phyloP scores from a whole-genome alignment of 768 basidiomycete species.

The Russula brevipes region DNA sequence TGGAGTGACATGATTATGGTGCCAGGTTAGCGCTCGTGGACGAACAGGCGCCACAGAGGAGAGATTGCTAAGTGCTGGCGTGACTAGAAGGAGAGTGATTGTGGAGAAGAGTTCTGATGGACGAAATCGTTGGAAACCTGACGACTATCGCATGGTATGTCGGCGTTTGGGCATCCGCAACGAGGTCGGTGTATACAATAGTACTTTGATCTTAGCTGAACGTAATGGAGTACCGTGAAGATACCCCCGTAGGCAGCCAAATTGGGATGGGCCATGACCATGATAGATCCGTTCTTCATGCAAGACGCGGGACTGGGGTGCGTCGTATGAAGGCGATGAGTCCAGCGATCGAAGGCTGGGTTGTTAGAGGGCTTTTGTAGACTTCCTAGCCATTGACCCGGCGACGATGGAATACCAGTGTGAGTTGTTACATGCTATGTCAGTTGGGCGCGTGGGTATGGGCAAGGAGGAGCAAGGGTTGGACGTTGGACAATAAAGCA shows the following conservation, averaged over 20 bases:
- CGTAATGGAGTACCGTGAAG: neutral
- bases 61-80: neutral
- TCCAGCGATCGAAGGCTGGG: neutral
- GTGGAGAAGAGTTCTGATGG: neutral
- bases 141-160: neutral
- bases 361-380: too few species aligned
- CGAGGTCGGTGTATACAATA: neutral
- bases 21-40: neutral
- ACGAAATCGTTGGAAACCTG: constrained; percentile 14
- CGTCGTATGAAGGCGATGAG: neutral
- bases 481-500: too few species aligned
- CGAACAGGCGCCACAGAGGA: too few species aligned
- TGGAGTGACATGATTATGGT: neutral
- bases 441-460: too few species aligned
- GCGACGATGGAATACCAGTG: too few species aligned
- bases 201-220: neutral
- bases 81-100: neutral
- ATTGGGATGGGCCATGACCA: neutral
- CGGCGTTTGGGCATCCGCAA: neutral
- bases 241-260: neutral
- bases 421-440: too few species aligned
- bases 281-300: constrained; percentile 1
- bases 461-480: too few species aligned
- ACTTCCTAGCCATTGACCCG: too few species aligned
- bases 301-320: constrained; percentile 11